phyloP scores from a whole-genome alignment of 2,329 filamentous ascomycete genomes.

The Fusarium agapanthi region DNA sequence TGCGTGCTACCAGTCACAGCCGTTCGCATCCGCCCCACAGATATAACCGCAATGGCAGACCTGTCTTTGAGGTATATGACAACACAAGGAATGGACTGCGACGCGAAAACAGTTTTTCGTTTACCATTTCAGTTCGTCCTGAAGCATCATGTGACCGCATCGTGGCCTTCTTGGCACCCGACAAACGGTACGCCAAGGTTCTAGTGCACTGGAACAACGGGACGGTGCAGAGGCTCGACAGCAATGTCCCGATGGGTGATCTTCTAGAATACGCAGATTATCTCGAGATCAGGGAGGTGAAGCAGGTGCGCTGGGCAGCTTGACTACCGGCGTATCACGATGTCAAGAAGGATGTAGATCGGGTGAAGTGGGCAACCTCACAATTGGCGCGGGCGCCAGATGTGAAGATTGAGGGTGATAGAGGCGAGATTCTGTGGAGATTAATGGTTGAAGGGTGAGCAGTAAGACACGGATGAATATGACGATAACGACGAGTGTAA shows the following conservation, averaged over 20 bases:
- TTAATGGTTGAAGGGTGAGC: not conserved
- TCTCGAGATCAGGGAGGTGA: constrained; percentile 39
- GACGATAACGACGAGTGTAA: not conserved
- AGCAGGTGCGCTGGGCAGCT: constrained; percentile 36
- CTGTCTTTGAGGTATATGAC: constrained; percentile 36
- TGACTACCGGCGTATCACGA: not conserved
- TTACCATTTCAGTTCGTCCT: constrained; percentile 32
- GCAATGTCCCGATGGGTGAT: constrained; percentile 33
- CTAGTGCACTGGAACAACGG: constrained; percentile 44
- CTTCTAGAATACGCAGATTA: constrained; percentile 26
- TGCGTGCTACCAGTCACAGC: not conserved
- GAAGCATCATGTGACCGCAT: constrained; percentile 27
- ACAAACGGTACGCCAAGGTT: constrained; percentile 36
- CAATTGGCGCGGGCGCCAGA: not conserved
- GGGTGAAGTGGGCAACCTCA: not conserved
- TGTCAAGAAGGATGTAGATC: not conserved
- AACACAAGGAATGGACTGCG: constrained; percentile 19
- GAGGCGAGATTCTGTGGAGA: not conserved
- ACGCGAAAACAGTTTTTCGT: constrained; percentile 27
- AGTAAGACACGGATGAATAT: not conserved
- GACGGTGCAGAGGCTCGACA: constrained; percentile 34
- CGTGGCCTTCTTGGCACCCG: constrained; percentile 37
- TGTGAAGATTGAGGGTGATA: not conserved
- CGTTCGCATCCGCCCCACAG: not conserved
- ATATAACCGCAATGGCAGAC: constrained; percentile 5